A percentile compares a stretch with the other conserved stretches of the same genome.
These are phyloP conservation scores for Ophiobolus disseminans DNA, from an alignment of 2,329 filamentous ascomycete genomes.

Conservation along the genomic window DNA sequence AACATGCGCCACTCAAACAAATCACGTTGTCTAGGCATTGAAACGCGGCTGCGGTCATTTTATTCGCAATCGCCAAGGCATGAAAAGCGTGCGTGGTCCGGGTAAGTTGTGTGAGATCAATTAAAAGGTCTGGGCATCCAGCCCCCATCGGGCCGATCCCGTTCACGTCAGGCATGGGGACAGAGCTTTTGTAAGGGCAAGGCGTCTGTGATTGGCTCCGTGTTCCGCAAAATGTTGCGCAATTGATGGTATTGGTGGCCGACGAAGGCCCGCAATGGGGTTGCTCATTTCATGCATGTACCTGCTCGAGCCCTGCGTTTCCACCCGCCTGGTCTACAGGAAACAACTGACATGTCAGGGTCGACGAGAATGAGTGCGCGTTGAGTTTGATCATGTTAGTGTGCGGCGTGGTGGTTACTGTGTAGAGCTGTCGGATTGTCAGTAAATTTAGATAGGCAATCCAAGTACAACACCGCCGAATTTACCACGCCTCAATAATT, in stretches of 20 bases:
- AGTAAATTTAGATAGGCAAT: too few relatives aligned
- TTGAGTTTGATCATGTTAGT: too few relatives aligned
- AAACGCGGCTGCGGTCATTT: constrained; percentile 2
- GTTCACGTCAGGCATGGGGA: neutral
- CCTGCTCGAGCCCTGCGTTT: too few relatives aligned
- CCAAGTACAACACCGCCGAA: too few relatives aligned
- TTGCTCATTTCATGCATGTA: neutral
- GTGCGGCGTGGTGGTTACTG: too few relatives aligned
- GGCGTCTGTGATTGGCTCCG: neutral
- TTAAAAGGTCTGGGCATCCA: constrained; percentile 1
- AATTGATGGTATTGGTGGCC: neutral
- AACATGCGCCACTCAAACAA: constrained; percentile 1
- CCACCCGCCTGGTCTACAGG: too few relatives aligned
- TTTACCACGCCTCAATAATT: too few relatives aligned
- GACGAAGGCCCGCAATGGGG: neutral
- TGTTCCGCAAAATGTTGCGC: neutral
- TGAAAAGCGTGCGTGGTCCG: neutral
- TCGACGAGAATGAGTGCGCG: too few relatives aligned
- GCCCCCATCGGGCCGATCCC: neutral
- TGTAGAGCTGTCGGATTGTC: too few relatives aligned
- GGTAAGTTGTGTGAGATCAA: constrained; percentile 1
- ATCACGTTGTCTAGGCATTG: neutral
- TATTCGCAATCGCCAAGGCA: constrained; percentile 2
- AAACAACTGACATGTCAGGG: too few relatives aligned
- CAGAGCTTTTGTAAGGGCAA: neutral